Conservation (phyloP, 192 early-diverging fungal genomes). For the Polychytrium aggregatum region DNA sequence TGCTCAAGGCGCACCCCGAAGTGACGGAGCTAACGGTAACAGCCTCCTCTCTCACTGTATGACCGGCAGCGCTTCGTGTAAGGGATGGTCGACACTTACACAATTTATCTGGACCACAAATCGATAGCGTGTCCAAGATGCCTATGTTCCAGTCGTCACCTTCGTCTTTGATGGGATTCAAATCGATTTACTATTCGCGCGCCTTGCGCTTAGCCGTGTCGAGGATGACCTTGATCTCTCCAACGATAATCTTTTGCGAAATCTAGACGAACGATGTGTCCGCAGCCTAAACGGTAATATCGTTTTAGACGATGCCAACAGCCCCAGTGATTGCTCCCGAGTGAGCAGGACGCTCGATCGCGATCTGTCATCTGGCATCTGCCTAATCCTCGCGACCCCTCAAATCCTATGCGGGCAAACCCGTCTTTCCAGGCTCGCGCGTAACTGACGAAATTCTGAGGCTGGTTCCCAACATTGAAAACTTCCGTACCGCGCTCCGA, state of each 20-base stretch:
- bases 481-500: slow-evolving; percentile 81
- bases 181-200: slow-evolving; percentile 92
- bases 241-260: slow-evolving; percentile 74
- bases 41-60: not conserved
- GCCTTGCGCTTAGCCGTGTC: slow-evolving; percentile 59
- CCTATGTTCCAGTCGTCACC: slow-evolving; percentile 92
- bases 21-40: slow-evolving; percentile 71
- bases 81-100: too few relatives aligned
- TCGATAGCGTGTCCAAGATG: slow-evolving; percentile 72
- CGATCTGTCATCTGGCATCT: too few relatives aligned
- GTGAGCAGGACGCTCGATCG: too few relatives aligned
- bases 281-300: slow-evolving; percentile 76
- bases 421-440: slow-evolving; percentile 70
- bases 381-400: too few relatives aligned
- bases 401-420: too few relatives aligned
- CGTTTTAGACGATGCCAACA: not conserved
- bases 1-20: slow-evolving; percentile 71
- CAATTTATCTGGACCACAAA: too few relatives aligned
- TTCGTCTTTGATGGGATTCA: slow-evolving; percentile 85
- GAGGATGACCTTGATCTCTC: slow-evolving; percentile 75
- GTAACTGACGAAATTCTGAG: slow-evolving; percentile 94
- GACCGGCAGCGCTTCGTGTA: too few relatives aligned
- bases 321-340: too few relatives aligned
- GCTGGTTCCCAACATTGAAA: slow-evolving; percentile 80
- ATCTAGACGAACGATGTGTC: slow-evolving; percentile 77